Percentiles rank a stretch among this genome's conserved stretches.
These are phyloP conservation scores for Paraglomus occultum DNA, from an alignment of 192 early-diverging fungal species.

Conservation along the genomic window DNA sequence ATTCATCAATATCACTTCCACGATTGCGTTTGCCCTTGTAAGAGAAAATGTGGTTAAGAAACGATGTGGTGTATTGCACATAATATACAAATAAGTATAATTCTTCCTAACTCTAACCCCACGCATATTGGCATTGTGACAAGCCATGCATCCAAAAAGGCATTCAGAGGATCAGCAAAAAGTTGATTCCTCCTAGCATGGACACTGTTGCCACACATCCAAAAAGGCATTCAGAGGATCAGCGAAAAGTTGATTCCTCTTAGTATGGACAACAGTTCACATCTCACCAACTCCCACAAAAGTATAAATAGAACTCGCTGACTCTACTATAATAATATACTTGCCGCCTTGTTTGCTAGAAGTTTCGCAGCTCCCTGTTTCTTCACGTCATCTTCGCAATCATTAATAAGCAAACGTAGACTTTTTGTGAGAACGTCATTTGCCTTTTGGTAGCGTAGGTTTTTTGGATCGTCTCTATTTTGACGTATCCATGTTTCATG, in stretches of 20 bases:
- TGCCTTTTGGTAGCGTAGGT: slow-evolving; percentile 10
- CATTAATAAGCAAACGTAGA: slow-evolving; percentile 10
- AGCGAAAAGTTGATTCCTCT: slow-evolving; percentile 8
- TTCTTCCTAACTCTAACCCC: slow-evolving; percentile 10
- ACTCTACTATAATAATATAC: not conserved
- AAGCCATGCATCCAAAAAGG: slow-evolving; percentile 25
- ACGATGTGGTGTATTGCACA: too few species aligned
- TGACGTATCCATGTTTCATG: slow-evolving; percentile 8
- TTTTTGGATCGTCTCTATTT: slow-evolving; percentile 21
- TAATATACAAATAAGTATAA: too few species aligned
- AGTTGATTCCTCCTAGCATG: slow-evolving; percentile 21
- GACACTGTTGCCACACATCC: slow-evolving; percentile 19
- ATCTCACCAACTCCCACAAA: not conserved
- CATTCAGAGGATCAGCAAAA: slow-evolving; percentile 23
- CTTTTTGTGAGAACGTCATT: slow-evolving; percentile 18
- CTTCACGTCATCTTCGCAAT: slow-evolving; percentile 10
- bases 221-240: slow-evolving; percentile 22
- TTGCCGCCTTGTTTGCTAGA: slow-evolving; percentile 6
- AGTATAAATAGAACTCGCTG: not conserved
- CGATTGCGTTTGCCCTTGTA: slow-evolving; percentile 14
- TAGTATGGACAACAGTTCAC: slow-evolving; percentile 17
- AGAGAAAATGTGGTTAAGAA: not conserved
- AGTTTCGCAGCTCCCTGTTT: slow-evolving; percentile 11
- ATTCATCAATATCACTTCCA: slow-evolving; percentile 9
- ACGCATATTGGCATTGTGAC: slow-evolving; percentile 23